Evolutionary conservation across 805 yeast species (phyloP), one percentile per base, ranked within the genome.

Genomic region (Metschnikowia cerradonensis): DNA sequence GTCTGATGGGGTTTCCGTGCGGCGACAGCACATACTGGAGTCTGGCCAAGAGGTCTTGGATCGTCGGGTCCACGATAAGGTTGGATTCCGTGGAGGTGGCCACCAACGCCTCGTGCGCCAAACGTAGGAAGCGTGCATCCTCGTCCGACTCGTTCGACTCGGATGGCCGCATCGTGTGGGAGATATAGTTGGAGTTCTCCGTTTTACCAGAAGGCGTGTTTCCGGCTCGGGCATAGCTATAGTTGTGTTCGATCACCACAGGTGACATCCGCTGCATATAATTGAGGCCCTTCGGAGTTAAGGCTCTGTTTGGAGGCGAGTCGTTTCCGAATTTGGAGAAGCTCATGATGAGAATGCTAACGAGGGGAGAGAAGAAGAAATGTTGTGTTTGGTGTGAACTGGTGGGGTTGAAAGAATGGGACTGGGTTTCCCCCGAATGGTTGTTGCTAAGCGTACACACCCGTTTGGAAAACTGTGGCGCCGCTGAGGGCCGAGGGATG

Each of bases 81-180:
- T 59, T 59, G 53, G 74, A 73, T 2, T 79, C 74, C 10, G 57
- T 60, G 11, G 77, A 76, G 0, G 81, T 77, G 23, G 82, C 81
- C 11, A 78, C 81, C 15, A 79, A 68, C 2, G 84, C 87, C 59
- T 83, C 86, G 52, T 80, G 78, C 3, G 88, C 88, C 17, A 83
- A 72, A 42, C 78, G 68, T 36, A 83, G 67, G 58, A 83, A 83
- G 47, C 75, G 70, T 39, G 77, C 70, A 60, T 83, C 88, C 59
- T 80, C 86, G 51, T 66, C 68, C 11, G 53, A 36, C 19, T 49
- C 51, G 4, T 34, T 22, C 10, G 38, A 23, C 14, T 33, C 30
- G n/a, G 30, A 11, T 11, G 40, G 32, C 7, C 13, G 19, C 37
- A 26, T n/a, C 3, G 20, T 20, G 11, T 42, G 45, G 33, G 38